A percentile compares a stretch with the other conserved stretches of the same genome.
phyloP scores from a whole-genome alignment of 2,329 filamentous ascomycete genomes.

The Daldinia sp. region DNA sequence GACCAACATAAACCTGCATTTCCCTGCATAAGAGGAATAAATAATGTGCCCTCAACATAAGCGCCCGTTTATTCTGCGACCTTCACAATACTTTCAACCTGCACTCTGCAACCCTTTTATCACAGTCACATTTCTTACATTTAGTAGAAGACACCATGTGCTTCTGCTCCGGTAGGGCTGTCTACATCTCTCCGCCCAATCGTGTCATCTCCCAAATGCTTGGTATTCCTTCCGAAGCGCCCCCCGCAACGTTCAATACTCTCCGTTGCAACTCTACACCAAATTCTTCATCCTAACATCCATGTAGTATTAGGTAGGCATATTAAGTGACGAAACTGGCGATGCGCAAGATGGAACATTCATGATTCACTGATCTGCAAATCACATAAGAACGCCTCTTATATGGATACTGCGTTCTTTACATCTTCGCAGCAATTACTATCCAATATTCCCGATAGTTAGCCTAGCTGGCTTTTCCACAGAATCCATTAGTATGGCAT shows the following conservation, averaged over 20 bases:
- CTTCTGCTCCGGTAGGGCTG: constrained; percentile 20
- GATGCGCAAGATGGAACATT: background rate
- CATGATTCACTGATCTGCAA: background rate
- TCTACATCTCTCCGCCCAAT: constrained; percentile 15
- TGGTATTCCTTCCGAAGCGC: constrained; percentile 32
- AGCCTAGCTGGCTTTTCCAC: no score
- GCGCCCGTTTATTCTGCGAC: constrained; percentile 32
- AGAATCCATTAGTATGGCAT: background rate
- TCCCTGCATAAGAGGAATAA: no score
- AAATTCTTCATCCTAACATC: background rate
- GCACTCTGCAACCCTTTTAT: constrained; percentile 44
- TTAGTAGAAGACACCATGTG: constrained; percentile 25
- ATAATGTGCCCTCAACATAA: constrained; percentile 8
- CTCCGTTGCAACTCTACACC: constrained; percentile 3
- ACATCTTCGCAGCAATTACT: background rate
- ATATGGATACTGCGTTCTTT: background rate
- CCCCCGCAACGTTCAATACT: constrained; percentile 18
- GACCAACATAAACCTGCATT: background rate
- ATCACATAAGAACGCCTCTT: background rate
- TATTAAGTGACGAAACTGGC: background rate
- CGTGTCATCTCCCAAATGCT: constrained; percentile 16
- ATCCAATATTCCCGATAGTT: background rate
- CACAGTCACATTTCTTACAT: constrained; percentile 44
- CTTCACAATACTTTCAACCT: constrained; percentile 19
- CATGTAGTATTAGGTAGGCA: no score